Evolutionary conservation across 2,329 filamentous ascomycete genomes (phyloP).

Genomic region (Clonostachys sp.): DNA sequence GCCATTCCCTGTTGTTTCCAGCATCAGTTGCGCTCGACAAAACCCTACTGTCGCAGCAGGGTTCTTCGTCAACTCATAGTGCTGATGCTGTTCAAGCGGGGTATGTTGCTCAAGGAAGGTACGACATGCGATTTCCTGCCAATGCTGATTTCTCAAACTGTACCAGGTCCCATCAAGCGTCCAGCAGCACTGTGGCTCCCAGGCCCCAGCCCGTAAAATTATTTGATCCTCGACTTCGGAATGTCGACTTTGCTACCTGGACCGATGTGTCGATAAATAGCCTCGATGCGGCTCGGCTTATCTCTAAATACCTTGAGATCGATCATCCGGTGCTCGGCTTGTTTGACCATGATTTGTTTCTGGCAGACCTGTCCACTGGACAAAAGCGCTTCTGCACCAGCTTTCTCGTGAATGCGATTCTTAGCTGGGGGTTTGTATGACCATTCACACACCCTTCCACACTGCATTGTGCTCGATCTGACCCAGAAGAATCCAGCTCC

Average conservation of each 20-base stretch:
- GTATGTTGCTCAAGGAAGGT: not conserved
- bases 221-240: not conserved
- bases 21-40: slow-evolving; percentile 2
- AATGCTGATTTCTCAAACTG: not conserved
- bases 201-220: not conserved
- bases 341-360: slow-evolving; percentile 25
- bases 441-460: too few species aligned
- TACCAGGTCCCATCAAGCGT: not conserved
- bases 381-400: slow-evolving; percentile 19
- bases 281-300: slow-evolving; percentile 5
- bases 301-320: slow-evolving; percentile 26
- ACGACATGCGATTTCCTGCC: too few species aligned
- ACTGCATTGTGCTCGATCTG: too few species aligned
- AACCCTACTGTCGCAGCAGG: not conserved
- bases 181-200: not conserved
- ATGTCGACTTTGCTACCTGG: slow-evolving; percentile 3
- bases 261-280: slow-evolving; percentile 1
- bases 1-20: slow-evolving; percentile 5
- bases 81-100: not conserved
- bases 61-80: not conserved
- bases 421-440: slow-evolving; percentile 25
- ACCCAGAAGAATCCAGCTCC: too few species aligned
- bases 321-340: slow-evolving; percentile 29
- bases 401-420: slow-evolving; percentile 25
- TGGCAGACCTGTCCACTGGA: slow-evolving; percentile 19